Conservation (phyloP, 1,284 basidiomycete species). For the Ustilago trichophora region DNA sequence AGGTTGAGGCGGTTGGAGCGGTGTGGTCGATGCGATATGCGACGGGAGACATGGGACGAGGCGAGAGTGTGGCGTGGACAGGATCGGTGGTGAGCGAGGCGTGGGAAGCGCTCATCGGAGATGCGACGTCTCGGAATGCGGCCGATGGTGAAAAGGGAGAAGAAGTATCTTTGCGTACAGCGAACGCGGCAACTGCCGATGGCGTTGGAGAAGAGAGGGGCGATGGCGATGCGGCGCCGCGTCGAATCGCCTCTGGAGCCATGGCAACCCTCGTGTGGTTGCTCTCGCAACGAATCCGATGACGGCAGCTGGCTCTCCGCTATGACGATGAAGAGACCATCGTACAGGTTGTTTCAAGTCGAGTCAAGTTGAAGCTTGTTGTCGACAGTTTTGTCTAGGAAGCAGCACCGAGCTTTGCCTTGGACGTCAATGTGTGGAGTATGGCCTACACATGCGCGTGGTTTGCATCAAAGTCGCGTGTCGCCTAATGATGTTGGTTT, state of each 20-base stretch:
- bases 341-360: too few species aligned
- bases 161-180: slow-evolving; percentile 12
- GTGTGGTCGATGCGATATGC: slow-evolving; percentile 16
- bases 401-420: too few species aligned
- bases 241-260: slow-evolving; percentile 20
- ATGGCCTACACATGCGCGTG: too few species aligned
- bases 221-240: slow-evolving; percentile 27
- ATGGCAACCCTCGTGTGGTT: slow-evolving; percentile 1
- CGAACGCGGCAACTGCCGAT: slow-evolving; percentile 18
- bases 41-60: slow-evolving; percentile 22
- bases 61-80: slow-evolving; percentile 28
- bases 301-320: too few species aligned
- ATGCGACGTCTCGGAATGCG: slow-evolving; percentile 26
- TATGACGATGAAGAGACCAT: too few species aligned
- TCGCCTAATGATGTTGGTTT: too few species aligned
- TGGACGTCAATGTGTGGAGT: too few species aligned
- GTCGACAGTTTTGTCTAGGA: too few species aligned
- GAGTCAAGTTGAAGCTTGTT: too few species aligned
- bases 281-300: too few species aligned
- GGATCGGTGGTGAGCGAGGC: slow-evolving; percentile 30
- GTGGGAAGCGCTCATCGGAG: slow-evolving; percentile 30
- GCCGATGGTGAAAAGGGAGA: slow-evolving; percentile 18
- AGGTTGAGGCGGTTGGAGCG: background rate
- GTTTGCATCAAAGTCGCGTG: too few species aligned
- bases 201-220: slow-evolving; percentile 30